Evolutionary conservation across 2,329 filamentous ascomycete genomes (phyloP).

Genomic region (Coniochaeta sp.): DNA sequence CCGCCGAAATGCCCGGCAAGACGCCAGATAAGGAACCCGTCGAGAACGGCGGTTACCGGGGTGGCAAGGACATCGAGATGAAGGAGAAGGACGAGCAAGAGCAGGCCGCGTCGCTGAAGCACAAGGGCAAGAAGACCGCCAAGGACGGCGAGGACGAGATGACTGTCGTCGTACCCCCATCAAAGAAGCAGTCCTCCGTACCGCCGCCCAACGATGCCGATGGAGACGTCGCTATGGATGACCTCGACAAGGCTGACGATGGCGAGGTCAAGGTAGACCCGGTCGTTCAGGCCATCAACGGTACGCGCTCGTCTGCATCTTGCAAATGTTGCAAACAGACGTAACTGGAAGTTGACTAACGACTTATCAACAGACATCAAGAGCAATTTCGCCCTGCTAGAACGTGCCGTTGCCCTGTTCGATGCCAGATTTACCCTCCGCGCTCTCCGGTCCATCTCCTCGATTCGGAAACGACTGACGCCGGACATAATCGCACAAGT

Average conservation of each 20-base stretch:
- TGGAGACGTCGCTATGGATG: constrained; percentile 66
- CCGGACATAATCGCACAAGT: constrained; percentile 74
- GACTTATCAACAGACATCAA: constrained; percentile 66
- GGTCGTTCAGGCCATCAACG: constrained; percentile 50
- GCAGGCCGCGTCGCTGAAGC: constrained; percentile 42
- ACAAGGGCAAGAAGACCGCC: constrained; percentile 54
- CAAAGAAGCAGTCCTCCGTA: constrained; percentile 56
- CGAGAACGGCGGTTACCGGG: constrained; percentile 57
- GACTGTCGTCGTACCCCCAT: constrained; percentile 69
- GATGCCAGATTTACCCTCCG: constrained; percentile 92
- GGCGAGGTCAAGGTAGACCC: constrained; percentile 52
- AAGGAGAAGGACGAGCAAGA: constrained; percentile 54
- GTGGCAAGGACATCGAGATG: constrained; percentile 64
- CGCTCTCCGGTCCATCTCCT: constrained; percentile 90
- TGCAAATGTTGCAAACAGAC: background rate
- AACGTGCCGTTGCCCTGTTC: constrained; percentile 86
- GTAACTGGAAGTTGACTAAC: background rate
- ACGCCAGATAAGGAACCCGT: constrained; percentile 64
- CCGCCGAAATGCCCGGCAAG: constrained; percentile 58
- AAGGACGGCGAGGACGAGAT: constrained; percentile 71
- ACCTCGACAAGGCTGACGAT: constrained; percentile 39
- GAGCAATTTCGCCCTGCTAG: constrained; percentile 84
- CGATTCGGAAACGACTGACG: constrained; percentile 83
- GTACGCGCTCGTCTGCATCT: constrained; percentile 27
- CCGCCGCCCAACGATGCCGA: constrained; percentile 53